Percentiles rank a stretch among this genome's conserved stretches.
phyloP scores from a whole-genome alignment of 176 grass and related monocot species.

The Triticum aestivum region DNA sequence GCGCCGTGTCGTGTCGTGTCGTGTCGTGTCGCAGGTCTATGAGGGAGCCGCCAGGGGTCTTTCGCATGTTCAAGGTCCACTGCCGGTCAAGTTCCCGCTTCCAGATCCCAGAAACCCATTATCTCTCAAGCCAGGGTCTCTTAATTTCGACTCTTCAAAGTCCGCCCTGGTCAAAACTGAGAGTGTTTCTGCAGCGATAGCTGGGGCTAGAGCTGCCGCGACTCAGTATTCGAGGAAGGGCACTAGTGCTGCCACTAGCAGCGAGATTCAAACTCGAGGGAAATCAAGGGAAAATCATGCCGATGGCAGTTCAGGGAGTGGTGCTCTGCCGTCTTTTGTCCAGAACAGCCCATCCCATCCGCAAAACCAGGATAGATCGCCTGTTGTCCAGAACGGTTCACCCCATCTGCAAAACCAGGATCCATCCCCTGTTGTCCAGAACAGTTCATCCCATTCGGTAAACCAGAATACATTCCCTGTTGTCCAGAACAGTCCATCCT shows the following conservation, averaged over 20 bases:
- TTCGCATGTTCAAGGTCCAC: constrained; percentile 55
- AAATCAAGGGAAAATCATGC: neutral
- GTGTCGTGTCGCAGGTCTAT: constrained; percentile 41
- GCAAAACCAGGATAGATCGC: neutral
- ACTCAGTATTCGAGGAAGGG: constrained; percentile 65
- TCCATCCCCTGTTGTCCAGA: neutral
- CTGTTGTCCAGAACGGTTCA: neutral
- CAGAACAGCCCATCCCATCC: neutral
- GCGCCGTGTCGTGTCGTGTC: neutral
- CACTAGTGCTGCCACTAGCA: neutral
- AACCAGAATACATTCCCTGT: neutral
- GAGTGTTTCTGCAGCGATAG: constrained; percentile 65
- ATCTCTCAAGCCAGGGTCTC: constrained; percentile 61
- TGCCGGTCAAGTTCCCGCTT: constrained; percentile 81
- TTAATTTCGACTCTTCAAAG: constrained; percentile 33
- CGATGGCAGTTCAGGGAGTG: constrained; percentile 9
- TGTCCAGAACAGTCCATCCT: neutral
- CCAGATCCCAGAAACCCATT: constrained; percentile 50
- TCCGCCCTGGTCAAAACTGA: constrained; percentile 28
- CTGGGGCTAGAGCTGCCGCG: constrained; percentile 62
- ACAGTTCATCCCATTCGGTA: neutral
- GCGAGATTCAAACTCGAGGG: constrained; percentile 3
- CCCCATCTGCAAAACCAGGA: neutral
- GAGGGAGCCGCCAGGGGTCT: constrained; percentile 78
- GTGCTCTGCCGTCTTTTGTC: neutral